Conservation (phyloP, 2,329 filamentous ascomycete genomes). For the Alternaria solani region DNA sequence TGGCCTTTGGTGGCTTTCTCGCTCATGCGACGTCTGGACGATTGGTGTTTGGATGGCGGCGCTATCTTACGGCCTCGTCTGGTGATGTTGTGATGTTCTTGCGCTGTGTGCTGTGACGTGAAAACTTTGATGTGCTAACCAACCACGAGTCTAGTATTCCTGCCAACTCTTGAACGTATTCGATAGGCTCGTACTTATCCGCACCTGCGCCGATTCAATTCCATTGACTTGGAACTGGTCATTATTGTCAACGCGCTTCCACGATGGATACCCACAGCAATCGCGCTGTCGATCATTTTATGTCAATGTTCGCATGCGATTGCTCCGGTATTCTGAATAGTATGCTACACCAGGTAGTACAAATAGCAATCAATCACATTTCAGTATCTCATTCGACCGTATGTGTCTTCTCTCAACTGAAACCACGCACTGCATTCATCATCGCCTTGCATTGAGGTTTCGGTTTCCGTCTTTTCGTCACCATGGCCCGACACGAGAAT, state of each 20-base stretch:
- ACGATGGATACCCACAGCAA: background rate
- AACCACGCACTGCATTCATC: background rate
- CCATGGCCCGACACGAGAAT: no score
- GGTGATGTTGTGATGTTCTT: conserved; percentile 8
- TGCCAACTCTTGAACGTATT: background rate
- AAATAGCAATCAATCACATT: background rate
- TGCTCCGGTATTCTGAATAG: background rate
- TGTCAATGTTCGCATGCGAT: background rate
- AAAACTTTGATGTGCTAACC: background rate
- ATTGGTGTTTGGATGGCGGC: background rate
- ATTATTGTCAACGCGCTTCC: background rate
- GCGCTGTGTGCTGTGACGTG: background rate
- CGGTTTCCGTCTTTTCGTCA: no score
- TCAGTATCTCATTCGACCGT: background rate
- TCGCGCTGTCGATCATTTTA: background rate
- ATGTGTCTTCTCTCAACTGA: background rate
- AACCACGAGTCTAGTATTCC: background rate
- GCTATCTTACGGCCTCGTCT: background rate
- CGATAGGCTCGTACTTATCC: background rate
- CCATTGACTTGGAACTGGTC: background rate
- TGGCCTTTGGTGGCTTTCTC: conserved; percentile 3
- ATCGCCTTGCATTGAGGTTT: no score
- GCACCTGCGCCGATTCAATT: background rate
- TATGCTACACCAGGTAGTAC: background rate
- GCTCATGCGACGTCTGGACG: background rate